Percentiles rank a stretch among this genome's conserved stretches.
Evolutionary conservation across 140 eudicot genomes (phyloP).

Genomic region (Ambrosia hybrid): DNA sequence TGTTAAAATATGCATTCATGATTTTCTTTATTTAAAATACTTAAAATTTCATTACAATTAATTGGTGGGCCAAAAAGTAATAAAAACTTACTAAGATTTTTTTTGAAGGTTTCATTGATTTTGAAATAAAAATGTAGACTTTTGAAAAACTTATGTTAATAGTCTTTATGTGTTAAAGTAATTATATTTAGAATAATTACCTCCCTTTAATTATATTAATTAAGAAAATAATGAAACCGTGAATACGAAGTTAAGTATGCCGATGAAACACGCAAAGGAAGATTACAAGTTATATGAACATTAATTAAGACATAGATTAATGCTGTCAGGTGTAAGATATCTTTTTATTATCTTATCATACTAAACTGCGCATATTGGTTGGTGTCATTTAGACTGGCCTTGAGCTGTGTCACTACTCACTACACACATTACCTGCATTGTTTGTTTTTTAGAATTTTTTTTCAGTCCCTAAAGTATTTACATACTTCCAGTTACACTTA

Average conservation of each 20-base stretch:
- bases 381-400: constrained; percentile 28
- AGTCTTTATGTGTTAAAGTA: not conserved
- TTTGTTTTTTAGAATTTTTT: not conserved
- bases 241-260: constrained; percentile 38
- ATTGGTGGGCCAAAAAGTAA: no score
- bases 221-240: constrained; percentile 16
- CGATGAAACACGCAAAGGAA: constrained; percentile 33
- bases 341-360: not conserved
- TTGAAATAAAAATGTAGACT: not conserved
- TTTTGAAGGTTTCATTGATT: not conserved
- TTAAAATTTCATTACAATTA: no score
- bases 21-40: no score
- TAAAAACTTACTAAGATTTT: no score
- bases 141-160: not conserved
- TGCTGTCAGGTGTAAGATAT: constrained; percentile 31
- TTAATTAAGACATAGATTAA: constrained; percentile 30
- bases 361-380: constrained; percentile 19
- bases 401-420: constrained; percentile 29
- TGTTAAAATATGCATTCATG: no score
- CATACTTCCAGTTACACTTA: not conserved
- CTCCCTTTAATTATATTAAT: not conserved
- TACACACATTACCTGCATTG: not conserved
- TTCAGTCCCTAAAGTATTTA: constrained; percentile 19
- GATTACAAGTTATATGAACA: constrained; percentile 18
- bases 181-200: not conserved